Base-by-base conservation (phyloP, 2,329 filamentous ascomycete genomes). In the Colletotrichum costaricense region DNA sequence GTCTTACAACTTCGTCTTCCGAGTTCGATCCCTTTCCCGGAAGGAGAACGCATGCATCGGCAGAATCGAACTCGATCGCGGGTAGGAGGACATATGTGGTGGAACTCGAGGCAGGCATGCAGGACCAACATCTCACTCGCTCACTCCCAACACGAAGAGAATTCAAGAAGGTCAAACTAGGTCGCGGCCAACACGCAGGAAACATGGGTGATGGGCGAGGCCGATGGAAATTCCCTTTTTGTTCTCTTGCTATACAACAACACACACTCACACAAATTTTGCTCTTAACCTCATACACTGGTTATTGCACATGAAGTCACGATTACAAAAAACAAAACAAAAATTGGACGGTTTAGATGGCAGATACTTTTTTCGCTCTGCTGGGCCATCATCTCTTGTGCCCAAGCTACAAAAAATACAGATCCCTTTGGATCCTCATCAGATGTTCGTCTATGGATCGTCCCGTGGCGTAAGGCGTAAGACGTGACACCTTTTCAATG, bases 221-320 rank as follows among this genome's bases (percentile, higher is more conserved):
- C 16, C 6, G 42, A 55, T n/a, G n/a, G 6, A 42, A 42, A 33
- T 11, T 6, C 6, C 16, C 42, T 19, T 26, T 66, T 38, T 55
- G n/a, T 55, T 72, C 46, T 28, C 16, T 38, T 56, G 33, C 46
- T 60, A 22, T 28, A 59, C 28, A 38, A 55, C 56, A 42, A 26
- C 52, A 16, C 49, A 24, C 38, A 54, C 52, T 6, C 60, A 14
- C 42, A n/a, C n/a, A n/a, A 8, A 14, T 24, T 64, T 64, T 60
- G 42, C 59, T 49, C 26, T 19, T 12, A 49, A 56, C 56, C 63
- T 62, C 22, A 28, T 55, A 67, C 28, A 55, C 24, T 30, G 58
- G 59, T 67, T 60, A 62, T 70, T 35, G 66, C 59, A 70, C 35
- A 70, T 38, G 67, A 73, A 70, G 66, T 69, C 58, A 69, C 59